phyloP scores from a whole-genome alignment of 2,329 filamentous ascomycete species.

The Albifimbria verrucaria region DNA sequence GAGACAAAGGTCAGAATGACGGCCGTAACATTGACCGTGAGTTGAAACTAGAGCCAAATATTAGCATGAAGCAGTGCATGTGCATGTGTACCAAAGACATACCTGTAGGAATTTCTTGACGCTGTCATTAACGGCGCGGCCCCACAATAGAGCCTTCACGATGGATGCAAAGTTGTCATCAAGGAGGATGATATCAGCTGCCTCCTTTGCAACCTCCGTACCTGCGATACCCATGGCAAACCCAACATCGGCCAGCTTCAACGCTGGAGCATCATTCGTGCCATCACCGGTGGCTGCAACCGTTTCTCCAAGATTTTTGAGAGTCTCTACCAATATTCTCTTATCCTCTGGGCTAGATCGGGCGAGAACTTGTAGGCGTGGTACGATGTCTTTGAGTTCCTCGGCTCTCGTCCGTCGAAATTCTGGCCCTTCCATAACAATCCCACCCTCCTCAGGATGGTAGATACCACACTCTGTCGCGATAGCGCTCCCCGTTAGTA shows the following conservation, averaged over 20 bases:
- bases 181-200: slow-evolving; percentile 61
- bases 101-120: slow-evolving; percentile 62
- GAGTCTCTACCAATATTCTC: slow-evolving; percentile 56
- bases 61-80: too few species aligned
- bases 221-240: slow-evolving; percentile 65
- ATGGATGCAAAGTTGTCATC: slow-evolving; percentile 66
- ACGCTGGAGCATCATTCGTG: slow-evolving; percentile 60
- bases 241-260: slow-evolving; percentile 62
- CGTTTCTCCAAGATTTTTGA: slow-evolving; percentile 63
- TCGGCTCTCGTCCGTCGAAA: slow-evolving; percentile 55
- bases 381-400: slow-evolving; percentile 48
- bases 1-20: slow-evolving; percentile 64
- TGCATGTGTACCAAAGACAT: too few species aligned
- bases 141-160: slow-evolving; percentile 60
- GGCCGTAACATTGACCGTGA: slow-evolving; percentile 68
- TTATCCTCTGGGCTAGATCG: slow-evolving; percentile 68
- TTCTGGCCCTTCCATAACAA: slow-evolving; percentile 51
- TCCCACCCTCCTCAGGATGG: slow-evolving; percentile 54
- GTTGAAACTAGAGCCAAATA: slow-evolving; percentile 45
- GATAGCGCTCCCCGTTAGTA: slow-evolving; percentile 36
- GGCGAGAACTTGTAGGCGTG: slow-evolving; percentile 63
- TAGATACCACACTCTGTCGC: slow-evolving; percentile 37
- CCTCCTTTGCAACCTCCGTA: slow-evolving; percentile 66
- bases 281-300: slow-evolving; percentile 65
- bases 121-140: slow-evolving; percentile 60